phyloP scores from a whole-genome alignment of 352 stramenopile species.

The Phytophthora megakarya region DNA sequence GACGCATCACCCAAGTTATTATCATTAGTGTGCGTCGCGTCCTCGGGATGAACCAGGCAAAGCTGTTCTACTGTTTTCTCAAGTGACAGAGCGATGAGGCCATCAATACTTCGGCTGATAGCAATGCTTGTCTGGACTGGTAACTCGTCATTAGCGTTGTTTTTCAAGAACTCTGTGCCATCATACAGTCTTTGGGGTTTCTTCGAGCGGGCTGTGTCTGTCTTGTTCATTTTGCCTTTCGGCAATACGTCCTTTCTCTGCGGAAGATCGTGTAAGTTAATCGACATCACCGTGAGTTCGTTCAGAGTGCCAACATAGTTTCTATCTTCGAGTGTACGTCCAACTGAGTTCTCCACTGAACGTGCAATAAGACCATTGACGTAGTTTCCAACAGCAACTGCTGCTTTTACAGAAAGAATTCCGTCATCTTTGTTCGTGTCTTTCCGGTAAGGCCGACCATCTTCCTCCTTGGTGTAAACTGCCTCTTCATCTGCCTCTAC shows the following conservation, averaged over 20 bases:
- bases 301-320: constrained; percentile 1
- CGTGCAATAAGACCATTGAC: constrained; percentile 28
- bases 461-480: constrained; percentile 1
- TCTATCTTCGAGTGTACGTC: constrained; percentile 15
- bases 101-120: constrained; percentile 44
- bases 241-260: background rate
- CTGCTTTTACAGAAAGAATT: constrained; percentile 16
- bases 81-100: constrained; percentile 46
- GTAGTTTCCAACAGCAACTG: constrained; percentile 23
- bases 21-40: background rate
- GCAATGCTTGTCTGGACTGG: constrained; percentile 42
- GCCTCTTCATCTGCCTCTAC: constrained; percentile 5
- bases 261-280: constrained; percentile 11
- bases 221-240: constrained; percentile 4
- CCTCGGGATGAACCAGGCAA: constrained; percentile 7
- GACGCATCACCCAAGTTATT: background rate
- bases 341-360: constrained; percentile 30
- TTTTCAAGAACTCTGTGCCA: constrained; percentile 10
- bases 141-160: constrained; percentile 28
- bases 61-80: constrained; percentile 36
- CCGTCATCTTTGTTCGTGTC: constrained; percentile 4
- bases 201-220: constrained; percentile 1
- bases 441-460: background rate
- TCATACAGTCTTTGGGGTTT: background rate
- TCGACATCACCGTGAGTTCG: constrained; percentile 20